Base-by-base conservation (phyloP, 192 early-diverging fungal species). In the Backusella circina region DNA sequence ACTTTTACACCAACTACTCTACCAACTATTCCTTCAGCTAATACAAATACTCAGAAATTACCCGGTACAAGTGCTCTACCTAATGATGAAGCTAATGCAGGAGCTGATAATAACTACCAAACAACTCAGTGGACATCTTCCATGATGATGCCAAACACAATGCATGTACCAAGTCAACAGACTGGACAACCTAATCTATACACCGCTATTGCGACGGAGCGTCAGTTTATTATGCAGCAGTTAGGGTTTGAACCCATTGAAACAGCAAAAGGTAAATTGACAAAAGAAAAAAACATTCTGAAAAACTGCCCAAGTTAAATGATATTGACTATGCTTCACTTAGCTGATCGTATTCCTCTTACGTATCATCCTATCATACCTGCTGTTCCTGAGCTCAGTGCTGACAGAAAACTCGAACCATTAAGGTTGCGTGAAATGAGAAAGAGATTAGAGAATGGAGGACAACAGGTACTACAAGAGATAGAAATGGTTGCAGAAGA, bases 361-460 rank as follows among this genome's bases (percentile, higher is more conserved):
- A 83, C 36, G 2, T 95, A 95, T 75, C 88, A 86, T n/a, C 57
- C 86, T 10, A 82, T 84, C 30, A 91, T 96, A 23, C 91, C 92
- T 26, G 79, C 91, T 71, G 82, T 95, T 7, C 88, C 92, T 7
- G 94, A 96, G 64, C 86, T 91, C 3, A 86, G 81, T 47, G 82
- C 87, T 21, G 86, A 90, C 23, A 83, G 93, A 13, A 87, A 86
- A 8, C 82, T 95, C 36, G 93, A 95, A 79, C 95, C 96, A 39
- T 79, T 90, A 35, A 85, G 94, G 28, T 85, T 98, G 69, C 84
- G 97, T 31, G 97, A 99, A 71, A 90, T 99, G 70, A 86, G 97
- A 61, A 94, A 95, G 73, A 83, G 89, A 76, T 82, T 99, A 28
- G 97, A 99, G 23, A 87, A 83, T 77, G 86, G 87, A 7, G 69